These are phyloP conservation scores for Oropetium thomaeum DNA, from an alignment of 176 grass and related monocot species.

Conservation along the genomic window DNA sequence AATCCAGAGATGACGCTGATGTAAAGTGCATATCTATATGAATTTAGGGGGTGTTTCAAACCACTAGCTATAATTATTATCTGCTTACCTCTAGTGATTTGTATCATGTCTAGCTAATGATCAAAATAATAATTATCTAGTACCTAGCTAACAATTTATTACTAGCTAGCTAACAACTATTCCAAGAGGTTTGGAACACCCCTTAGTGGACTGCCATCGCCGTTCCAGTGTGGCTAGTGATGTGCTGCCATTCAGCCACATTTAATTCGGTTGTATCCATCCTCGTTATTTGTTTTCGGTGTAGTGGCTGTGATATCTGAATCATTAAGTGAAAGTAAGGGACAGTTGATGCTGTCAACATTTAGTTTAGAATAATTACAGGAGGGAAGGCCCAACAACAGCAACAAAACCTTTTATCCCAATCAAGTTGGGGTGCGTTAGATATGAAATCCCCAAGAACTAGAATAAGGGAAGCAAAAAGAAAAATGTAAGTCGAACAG, in stretches of 20 bases:
- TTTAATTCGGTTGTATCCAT: not conserved
- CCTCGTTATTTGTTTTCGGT: not conserved
- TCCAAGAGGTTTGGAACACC: too few relatives aligned
- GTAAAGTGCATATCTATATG: slow-evolving; percentile 6
- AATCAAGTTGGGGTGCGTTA: not conserved
- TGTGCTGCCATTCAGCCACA: not conserved
- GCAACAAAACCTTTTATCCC: not conserved
- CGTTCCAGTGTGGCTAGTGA: not conserved
- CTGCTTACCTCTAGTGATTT: too few relatives aligned
- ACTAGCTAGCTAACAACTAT: too few relatives aligned
- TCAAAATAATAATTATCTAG: too few relatives aligned
- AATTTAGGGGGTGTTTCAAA: too few relatives aligned
- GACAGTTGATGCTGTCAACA: not conserved
- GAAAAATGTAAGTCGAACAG: too few relatives aligned
- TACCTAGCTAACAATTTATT: too few relatives aligned
- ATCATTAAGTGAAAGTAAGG: not conserved
- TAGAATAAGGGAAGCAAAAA: too few relatives aligned
- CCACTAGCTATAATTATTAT: too few relatives aligned
- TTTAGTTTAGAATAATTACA: not conserved
- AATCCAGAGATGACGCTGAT: not conserved
- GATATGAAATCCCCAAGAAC: too few relatives aligned
- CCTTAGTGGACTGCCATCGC: not conserved
- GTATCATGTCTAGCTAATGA: too few relatives aligned
- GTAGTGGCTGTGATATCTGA: not conserved
- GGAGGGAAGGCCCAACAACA: too few relatives aligned